Percentiles rank a stretch among this genome's conserved stretches.
These are phyloP conservation scores for Chalciporus chontae DNA, from an alignment of 768 basidiomycete genomes.

Conservation along the genomic window DNA sequence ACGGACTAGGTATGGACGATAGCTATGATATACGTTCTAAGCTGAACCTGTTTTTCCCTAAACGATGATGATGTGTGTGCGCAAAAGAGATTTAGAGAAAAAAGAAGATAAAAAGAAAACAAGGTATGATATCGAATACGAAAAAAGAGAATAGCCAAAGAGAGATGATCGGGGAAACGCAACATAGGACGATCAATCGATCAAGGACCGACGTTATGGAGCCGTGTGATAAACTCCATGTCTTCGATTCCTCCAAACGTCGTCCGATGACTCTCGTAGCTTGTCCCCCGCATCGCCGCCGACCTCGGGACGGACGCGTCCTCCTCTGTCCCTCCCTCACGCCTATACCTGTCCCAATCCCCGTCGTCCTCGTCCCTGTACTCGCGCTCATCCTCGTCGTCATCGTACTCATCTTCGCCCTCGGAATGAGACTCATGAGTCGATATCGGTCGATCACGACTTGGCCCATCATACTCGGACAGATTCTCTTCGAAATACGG, in stretches of 20 bases:
- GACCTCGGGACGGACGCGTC: slow-evolving; percentile 13
- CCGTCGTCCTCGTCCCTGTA: not conserved
- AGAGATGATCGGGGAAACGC: no score
- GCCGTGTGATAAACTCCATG: slow-evolving; percentile 13
- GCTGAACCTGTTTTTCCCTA: no score
- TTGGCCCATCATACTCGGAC: not conserved
- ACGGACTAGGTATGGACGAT: no score
- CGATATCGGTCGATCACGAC: not conserved
- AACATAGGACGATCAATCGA: no score
- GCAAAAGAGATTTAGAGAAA: no score
- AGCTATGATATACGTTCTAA: no score
- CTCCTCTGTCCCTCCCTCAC: slow-evolving; percentile 12
- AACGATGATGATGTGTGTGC: no score
- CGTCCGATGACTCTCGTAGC: slow-evolving; percentile 15
- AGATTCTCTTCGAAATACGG: slow-evolving; percentile 38
- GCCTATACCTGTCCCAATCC: not conserved
- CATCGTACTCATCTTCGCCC: not conserved
- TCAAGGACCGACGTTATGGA: slow-evolving; percentile 16
- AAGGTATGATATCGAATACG: no score
- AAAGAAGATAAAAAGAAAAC: no score
- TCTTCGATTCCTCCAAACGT: slow-evolving; percentile 29
- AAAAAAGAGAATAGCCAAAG: no score
- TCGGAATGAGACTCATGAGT: not conserved
- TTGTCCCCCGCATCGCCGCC: not conserved
- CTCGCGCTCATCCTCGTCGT: not conserved